Evolutionary conservation across 2,329 filamentous ascomycete genomes (phyloP).

Genomic region (Ophiostoma sp.): DNA sequence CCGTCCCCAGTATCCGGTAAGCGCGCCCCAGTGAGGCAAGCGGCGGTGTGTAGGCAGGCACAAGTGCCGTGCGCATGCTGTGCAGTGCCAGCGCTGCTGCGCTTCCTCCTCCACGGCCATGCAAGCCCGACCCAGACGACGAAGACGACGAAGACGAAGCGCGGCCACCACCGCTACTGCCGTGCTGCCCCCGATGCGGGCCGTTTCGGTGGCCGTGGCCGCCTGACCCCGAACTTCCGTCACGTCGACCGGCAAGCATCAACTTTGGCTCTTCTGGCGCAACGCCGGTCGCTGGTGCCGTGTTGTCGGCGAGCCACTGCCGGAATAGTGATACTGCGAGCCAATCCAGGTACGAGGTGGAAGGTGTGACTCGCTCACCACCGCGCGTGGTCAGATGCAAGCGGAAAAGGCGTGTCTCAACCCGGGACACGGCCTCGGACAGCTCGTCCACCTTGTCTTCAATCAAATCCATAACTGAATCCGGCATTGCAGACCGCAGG

Average conservation of each 20-base stretch:
- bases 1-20: constrained; percentile 69
- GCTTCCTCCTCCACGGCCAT: background rate
- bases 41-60: constrained; percentile 38
- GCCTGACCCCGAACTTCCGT: constrained; percentile 16
- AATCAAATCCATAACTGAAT: constrained; percentile 77
- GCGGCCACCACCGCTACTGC: constrained; percentile 32
- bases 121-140: constrained; percentile 16
- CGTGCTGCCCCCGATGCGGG: constrained; percentile 26
- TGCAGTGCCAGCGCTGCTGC: constrained; percentile 23
- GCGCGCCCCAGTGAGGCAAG: constrained; percentile 63
- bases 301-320: constrained; percentile 90
- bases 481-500: constrained; percentile 67
- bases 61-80: constrained; percentile 30
- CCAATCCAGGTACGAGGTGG: constrained; percentile 82
- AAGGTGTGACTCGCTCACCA: constrained; percentile 76
- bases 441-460: constrained; percentile 94
- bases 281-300: constrained; percentile 59
- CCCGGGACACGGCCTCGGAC: constrained; percentile 70
- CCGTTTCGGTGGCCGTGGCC: constrained; percentile 27
- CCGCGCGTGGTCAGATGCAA: constrained; percentile 70
- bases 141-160: constrained; percentile 29
- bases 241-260: constrained; percentile 32
- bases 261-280: constrained; percentile 10
- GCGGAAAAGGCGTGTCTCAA: constrained; percentile 78
- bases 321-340: constrained; percentile 80